Evolutionary conservation across 495 filamentous ascomycete species (phyloP).

Genomic region (Cryomyces antarcticus): DNA sequence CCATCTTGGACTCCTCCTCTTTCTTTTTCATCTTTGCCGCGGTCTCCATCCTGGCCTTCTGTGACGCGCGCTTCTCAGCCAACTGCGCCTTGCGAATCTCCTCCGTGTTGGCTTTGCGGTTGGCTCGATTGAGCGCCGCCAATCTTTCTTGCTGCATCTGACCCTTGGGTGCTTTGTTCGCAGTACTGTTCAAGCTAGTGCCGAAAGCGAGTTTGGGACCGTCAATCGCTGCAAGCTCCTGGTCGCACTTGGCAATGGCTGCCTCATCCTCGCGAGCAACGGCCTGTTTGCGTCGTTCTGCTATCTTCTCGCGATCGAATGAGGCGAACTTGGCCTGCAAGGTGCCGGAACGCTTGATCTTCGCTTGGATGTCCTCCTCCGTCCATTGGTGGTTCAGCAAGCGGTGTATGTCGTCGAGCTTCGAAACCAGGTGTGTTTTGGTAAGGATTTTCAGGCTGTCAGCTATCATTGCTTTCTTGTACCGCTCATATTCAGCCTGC

Average conservation of each 20-base stretch:
- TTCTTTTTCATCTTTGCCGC: conserved; percentile 15
- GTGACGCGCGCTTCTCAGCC: conserved; percentile 45
- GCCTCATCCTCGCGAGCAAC: conserved; percentile 38
- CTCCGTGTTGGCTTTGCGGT: conserved; percentile 60
- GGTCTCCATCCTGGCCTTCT: conserved; percentile 33
- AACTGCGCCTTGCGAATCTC: conserved; percentile 70
- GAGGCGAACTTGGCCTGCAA: conserved; percentile 31
- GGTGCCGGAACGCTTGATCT: conserved; percentile 42
- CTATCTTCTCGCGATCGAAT: conserved; percentile 40
- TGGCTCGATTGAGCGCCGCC: conserved; percentile 52
- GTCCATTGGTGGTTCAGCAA: conserved; percentile 65
- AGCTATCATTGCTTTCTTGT: conserved; percentile 48
- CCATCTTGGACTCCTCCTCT: conserved; percentile 7
- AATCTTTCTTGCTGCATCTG: conserved; percentile 50
- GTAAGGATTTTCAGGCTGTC: conserved; percentile 55
- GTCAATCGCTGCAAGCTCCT: conserved; percentile 40
- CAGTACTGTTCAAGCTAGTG: conserved; percentile 22
- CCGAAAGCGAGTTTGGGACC: conserved; percentile 36
- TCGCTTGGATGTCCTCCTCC: conserved; percentile 53
- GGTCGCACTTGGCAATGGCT: conserved; percentile 36
- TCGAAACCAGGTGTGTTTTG: conserved; percentile 37
- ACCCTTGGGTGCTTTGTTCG: conserved; percentile 22
- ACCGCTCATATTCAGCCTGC: conserved; percentile 80
- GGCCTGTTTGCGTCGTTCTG: conserved; percentile 42
- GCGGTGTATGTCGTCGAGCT: conserved; percentile 62